Conservation (phyloP, 1,284 basidiomycete species). For the Ceratobasidium sp. region DNA sequence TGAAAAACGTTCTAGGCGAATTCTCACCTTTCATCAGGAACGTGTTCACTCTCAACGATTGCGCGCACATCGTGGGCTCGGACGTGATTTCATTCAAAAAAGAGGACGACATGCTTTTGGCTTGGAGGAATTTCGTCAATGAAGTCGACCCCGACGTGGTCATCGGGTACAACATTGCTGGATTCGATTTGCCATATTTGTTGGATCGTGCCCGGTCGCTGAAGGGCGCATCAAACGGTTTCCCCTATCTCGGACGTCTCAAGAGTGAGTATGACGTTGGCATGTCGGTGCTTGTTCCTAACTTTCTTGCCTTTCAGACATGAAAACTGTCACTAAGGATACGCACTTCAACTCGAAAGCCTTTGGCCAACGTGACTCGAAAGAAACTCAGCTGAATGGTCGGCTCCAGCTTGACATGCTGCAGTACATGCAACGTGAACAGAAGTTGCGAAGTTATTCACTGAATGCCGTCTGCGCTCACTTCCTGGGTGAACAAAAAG, state of each 20-base stretch:
- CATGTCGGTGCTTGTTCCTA: slow-evolving; percentile 20
- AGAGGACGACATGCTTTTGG: slow-evolving; percentile 78
- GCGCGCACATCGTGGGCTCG: slow-evolving; percentile 93
- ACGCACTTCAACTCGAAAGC: slow-evolving; percentile 97
- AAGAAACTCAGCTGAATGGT: slow-evolving; percentile 90
- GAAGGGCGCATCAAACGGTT: slow-evolving; percentile 70
- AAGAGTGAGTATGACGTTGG: slow-evolving; percentile 65
- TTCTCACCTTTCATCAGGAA: slow-evolving; percentile 93
- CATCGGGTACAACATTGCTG: slow-evolving; percentile 93
- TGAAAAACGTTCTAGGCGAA: slow-evolving; percentile 73
- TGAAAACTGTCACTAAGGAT: slow-evolving; percentile 84
- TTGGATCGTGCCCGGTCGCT: slow-evolving; percentile 89
- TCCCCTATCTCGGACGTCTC: slow-evolving; percentile 84
- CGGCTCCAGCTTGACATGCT: slow-evolving; percentile 93
- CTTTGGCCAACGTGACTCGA: slow-evolving; percentile 94
- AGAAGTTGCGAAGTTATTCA: slow-evolving; percentile 94
- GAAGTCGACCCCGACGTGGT: slow-evolving; percentile 92
- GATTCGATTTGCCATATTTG: slow-evolving; percentile 95
- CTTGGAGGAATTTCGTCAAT: slow-evolving; percentile 89
- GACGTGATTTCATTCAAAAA: slow-evolving; percentile 89
- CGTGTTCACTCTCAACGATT: slow-evolving; percentile 94
- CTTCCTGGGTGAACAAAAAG: slow-evolving; percentile 96
- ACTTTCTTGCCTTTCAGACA: slow-evolving; percentile 62
- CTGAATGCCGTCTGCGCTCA: slow-evolving; percentile 96
- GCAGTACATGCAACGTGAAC: slow-evolving; percentile 96